Evolutionary conservation across 345 rosid genomes (phyloP).

Genomic region (Garcia nutans): DNA sequence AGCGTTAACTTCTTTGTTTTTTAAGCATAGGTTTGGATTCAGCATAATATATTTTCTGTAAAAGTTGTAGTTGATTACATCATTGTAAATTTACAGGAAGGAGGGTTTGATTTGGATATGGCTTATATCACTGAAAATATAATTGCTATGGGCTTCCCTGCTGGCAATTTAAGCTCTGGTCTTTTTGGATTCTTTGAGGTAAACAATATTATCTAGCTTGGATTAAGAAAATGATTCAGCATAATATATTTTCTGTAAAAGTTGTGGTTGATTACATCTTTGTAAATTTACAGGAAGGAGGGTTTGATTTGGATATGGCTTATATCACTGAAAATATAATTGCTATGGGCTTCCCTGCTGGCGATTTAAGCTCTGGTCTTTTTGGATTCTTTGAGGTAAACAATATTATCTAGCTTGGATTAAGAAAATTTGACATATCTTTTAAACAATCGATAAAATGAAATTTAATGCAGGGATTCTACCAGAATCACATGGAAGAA

Average conservation of each 20-base stretch:
- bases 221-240: background rate
- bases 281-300: conserved; percentile 26
- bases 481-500: conserved; percentile 40
- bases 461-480: conserved; percentile 28
- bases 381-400: conserved; percentile 36
- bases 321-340: conserved; percentile 36
- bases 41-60: background rate
- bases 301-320: conserved; percentile 46
- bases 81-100: conserved; percentile 20
- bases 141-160: conserved; percentile 42
- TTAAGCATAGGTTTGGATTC: background rate
- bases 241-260: background rate
- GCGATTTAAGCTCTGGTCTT: conserved; percentile 37
- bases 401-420: background rate
- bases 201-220: background rate
- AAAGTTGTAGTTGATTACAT: background rate
- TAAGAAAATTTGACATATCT: background rate
- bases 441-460: background rate
- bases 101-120: conserved; percentile 47
- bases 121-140: conserved; percentile 36
- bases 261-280: background rate
- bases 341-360: conserved; percentile 43
- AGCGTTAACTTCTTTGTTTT: background rate
- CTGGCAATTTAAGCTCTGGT: conserved; percentile 39
- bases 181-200: conserved; percentile 38